phyloP scores from a whole-genome alignment of 768 basidiomycete genomes.

The Boletellus ananas region DNA sequence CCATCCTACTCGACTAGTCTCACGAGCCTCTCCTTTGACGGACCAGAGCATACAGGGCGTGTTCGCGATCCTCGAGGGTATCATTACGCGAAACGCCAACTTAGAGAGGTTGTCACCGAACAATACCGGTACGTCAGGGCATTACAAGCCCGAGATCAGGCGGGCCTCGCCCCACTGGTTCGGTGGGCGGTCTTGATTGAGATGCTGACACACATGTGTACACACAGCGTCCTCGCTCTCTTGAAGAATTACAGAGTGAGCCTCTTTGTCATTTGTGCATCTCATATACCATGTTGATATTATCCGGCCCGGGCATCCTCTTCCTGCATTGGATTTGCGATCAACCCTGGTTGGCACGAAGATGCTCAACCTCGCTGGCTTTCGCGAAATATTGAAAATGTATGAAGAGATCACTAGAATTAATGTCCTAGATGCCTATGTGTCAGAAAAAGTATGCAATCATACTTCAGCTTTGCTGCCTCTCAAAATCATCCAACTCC shows the following conservation, averaged over 20 bases:
- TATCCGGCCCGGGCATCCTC: background rate
- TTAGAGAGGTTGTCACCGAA: slow-evolving; percentile 79
- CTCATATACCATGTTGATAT: background rate
- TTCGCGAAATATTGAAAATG: slow-evolving; percentile 82
- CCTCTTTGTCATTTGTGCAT: background rate
- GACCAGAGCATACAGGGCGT: slow-evolving; percentile 8
- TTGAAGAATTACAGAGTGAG: background rate
- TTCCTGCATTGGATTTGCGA: background rate
- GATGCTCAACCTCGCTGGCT: slow-evolving; percentile 88
- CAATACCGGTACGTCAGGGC: slow-evolving; percentile 59
- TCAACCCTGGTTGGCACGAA: slow-evolving; percentile 21
- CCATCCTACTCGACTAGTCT: slow-evolving; percentile 1
- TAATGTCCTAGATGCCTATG: slow-evolving; percentile 75
- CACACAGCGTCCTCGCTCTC: background rate
- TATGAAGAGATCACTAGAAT: slow-evolving; percentile 79
- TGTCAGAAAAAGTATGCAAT: slow-evolving; percentile 60
- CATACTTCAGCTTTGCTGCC: background rate
- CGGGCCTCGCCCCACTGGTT: too few relatives aligned
- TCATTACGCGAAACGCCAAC: slow-evolving; percentile 70
- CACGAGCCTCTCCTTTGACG: background rate
- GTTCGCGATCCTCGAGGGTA: slow-evolving; percentile 73
- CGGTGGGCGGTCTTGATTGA: too few relatives aligned
- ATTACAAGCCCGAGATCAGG: too few relatives aligned
- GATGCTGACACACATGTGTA: background rate
- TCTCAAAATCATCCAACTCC: background rate